Evolutionary conservation across 106 monocot species (phyloP), one percentile per base, ranked within the genome.

Genomic region (Acorus gramineus): DNA sequence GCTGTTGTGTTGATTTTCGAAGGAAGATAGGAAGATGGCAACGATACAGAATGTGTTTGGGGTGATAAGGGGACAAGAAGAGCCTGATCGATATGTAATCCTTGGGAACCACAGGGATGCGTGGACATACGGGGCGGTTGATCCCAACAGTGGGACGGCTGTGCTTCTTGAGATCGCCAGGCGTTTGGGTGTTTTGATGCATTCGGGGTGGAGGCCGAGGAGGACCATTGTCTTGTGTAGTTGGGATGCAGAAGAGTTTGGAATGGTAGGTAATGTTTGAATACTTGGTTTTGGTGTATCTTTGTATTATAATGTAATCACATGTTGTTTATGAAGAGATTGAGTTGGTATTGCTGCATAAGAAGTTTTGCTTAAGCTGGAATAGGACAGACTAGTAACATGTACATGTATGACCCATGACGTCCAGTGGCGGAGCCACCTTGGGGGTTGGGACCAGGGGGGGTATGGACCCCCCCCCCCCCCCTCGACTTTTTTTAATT

Each of bases 221-320:
- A 85, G 96, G 54, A 88, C 87, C 50, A 88, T 98, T 47, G 69
- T 98, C 53, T 56, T 98, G 6, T 87, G 91, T 72, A 98, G 87
- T 63, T 98, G 96, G 96, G 96, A 98, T 77, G 96, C 87, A 11
- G 96, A 98, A 66, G 96, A 98, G 64, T 98, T 91, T 71, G 87
- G 91, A 72, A 83, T 91, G 91, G 96, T 91, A 66, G 68, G 77
- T 63, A 44, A 6, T 59, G 2, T 42, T 7, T 47, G 9, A 11
- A 46, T 13, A 74, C 13, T 6, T 0, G 6, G 45, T 8, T 54
- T 5, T 11, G 6, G 4, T 13, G 54, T 13, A 14, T 4, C 14
- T 3, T 7, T 50, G 11, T 28, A 28, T 28, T 28, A 28, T 28
- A 28, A 28, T 28, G 28, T 28, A 28, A 28, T 28, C 28, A 28